Evolutionary conservation across 169 alveolate genomes (phyloP).

Genomic region (Eimeria tenella): DNA sequence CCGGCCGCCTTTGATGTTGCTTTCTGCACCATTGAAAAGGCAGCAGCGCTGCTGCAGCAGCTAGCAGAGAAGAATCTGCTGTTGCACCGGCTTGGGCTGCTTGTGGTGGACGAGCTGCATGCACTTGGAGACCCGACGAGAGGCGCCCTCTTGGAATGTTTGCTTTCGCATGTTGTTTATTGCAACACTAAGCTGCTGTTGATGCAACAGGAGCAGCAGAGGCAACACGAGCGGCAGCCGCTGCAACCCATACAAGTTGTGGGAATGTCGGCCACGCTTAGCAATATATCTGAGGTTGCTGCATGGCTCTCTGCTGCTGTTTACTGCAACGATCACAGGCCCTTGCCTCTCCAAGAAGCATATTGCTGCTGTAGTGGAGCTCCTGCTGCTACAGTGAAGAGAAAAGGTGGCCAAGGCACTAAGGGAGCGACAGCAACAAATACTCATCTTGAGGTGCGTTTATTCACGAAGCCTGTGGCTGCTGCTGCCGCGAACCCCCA

Average conservation of each 20-base stretch:
- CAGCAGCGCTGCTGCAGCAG: constrained; percentile 83
- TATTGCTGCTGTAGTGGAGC: constrained; percentile 41
- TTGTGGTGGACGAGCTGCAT: constrained; percentile 89
- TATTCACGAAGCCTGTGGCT: neutral
- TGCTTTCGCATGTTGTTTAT: constrained; percentile 60
- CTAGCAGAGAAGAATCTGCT: constrained; percentile 35
- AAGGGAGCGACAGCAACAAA: neutral
- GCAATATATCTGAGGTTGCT: constrained; percentile 81
- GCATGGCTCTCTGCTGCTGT: constrained; percentile 86
- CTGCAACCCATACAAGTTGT: constrained; percentile 81
- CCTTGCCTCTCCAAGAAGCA: constrained; percentile 84
- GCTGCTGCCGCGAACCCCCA: neutral
- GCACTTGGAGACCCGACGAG: constrained; percentile 87
- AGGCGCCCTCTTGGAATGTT: constrained; percentile 86
- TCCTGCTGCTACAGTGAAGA: neutral
- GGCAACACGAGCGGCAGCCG: constrained; percentile 1
- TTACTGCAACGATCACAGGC: constrained; percentile 83
- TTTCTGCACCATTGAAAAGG: constrained; percentile 90
- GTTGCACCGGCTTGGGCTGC: constrained; percentile 76
- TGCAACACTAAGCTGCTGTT: constrained; percentile 5
- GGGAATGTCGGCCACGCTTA: constrained; percentile 90
- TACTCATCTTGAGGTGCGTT: neutral
- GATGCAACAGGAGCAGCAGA: constrained; percentile 20
- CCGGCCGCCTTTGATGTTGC: constrained; percentile 84
- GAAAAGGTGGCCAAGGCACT: neutral